phyloP scores from a whole-genome alignment of 2,329 filamentous ascomycete species.

The Venturia carpophila region DNA sequence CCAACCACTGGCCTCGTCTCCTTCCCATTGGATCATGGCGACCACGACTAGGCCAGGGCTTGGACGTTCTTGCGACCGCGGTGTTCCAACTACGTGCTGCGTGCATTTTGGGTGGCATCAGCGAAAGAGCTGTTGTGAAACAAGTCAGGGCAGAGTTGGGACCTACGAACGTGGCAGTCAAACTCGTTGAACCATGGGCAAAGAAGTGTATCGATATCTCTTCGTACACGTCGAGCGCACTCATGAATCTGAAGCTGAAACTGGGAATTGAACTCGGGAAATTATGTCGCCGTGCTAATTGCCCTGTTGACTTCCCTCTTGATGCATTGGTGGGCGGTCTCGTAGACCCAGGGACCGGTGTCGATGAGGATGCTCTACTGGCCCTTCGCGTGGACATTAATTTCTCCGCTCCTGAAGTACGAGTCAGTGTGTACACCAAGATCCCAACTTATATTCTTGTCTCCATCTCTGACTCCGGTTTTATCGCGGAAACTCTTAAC shows the following conservation, averaged over 20 bases:
- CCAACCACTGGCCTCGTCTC: conserved; percentile 2
- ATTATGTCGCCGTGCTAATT: background rate
- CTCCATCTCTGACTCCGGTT: background rate
- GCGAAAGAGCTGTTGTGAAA: background rate
- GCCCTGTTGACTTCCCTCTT: conserved; percentile 2
- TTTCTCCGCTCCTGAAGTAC: background rate
- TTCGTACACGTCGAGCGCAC: background rate
- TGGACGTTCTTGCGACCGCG: background rate
- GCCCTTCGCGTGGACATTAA: conserved; percentile 12
- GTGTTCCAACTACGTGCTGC: conserved; percentile 5
- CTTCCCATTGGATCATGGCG: conserved; percentile 1
- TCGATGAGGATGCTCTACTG: conserved; percentile 1
- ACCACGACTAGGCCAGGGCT: background rate
- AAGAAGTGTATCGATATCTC: background rate
- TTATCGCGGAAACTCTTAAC: background rate
- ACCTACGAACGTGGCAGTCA: background rate
- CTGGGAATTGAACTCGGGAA: background rate
- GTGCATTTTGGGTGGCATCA: background rate
- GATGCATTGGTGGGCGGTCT: conserved; percentile 11
- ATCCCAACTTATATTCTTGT: background rate
- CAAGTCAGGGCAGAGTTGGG: background rate
- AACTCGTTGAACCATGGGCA: conserved; percentile 1
- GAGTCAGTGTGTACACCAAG: background rate
- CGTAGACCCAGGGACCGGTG: background rate
- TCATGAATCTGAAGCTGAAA: background rate